phyloP scores from a whole-genome alignment of 2,329 filamentous ascomycete genomes.

The Fusarium sp. region DNA sequence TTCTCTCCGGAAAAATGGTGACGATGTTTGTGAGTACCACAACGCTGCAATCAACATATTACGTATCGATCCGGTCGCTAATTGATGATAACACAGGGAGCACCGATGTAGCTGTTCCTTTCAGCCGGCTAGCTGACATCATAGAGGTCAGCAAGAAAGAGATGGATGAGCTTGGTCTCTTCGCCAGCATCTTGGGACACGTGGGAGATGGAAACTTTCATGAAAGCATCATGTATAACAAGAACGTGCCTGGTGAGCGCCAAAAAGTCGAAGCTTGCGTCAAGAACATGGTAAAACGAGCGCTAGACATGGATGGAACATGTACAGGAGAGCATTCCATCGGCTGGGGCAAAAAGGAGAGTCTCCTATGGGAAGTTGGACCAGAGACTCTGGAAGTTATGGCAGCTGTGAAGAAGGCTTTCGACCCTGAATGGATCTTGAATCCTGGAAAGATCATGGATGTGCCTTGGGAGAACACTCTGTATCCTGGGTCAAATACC shows the following conservation, averaged over 20 bases:
- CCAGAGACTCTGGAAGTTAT: conserved; percentile 83
- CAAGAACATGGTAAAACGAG: conserved; percentile 89
- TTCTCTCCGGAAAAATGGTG: conserved; percentile 69
- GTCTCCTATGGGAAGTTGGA: conserved; percentile 81
- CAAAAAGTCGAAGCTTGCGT: conserved; percentile 83
- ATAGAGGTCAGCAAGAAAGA: conserved; percentile 88
- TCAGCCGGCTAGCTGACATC: conserved; percentile 77
- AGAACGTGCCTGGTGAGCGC: conserved; percentile 72
- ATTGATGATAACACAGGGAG: conserved; percentile 61
- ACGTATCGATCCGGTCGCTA: neutral
- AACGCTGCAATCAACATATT: neutral
- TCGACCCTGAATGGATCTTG: conserved; percentile 89
- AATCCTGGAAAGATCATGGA: conserved; percentile 95
- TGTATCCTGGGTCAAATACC: conserved; percentile 26
- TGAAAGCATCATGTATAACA: conserved; percentile 89
- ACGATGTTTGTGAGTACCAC: conserved; percentile 70
- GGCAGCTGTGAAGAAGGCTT: conserved; percentile 81
- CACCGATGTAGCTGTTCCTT: conserved; percentile 85
- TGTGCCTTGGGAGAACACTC: conserved; percentile 52
- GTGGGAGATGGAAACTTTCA: conserved; percentile 97
- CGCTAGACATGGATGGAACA: conserved; percentile 92
- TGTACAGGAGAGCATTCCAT: conserved; percentile 90
- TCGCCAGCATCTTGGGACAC: conserved; percentile 88
- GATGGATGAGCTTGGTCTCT: conserved; percentile 84
- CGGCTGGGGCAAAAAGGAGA: conserved; percentile 86